Evolutionary conservation across 208 protist genomes (phyloP), one percentile per base, ranked within the genome.

Genomic region (Trypanosoma boissoni): DNA sequence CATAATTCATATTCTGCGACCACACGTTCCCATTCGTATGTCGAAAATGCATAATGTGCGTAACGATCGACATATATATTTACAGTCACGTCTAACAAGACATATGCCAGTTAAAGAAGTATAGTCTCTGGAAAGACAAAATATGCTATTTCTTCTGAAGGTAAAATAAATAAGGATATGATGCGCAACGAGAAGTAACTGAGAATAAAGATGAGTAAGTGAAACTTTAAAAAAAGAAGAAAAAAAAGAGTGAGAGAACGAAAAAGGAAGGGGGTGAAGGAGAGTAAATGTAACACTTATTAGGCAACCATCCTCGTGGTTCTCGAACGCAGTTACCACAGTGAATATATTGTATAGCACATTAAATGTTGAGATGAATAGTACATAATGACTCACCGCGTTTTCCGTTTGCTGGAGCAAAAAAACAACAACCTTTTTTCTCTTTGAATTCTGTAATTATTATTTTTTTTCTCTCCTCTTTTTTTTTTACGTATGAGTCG

Each of bases 1-100:
- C 37, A 56, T 36, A 28, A 20, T 5, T 52, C 57, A 49, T 31
- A 28, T 41, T 43, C 16, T 58, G 39, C 52, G 12, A 49, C 45
- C 31, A 37, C 51, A 28, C 27, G 50, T 2, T 45, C 49, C 6
- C 39, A 51, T 23, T 51, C 50, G 26, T 65, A 49, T 28, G 59
- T 58, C 6, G 59, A 39, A 6, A 65, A 41, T 21, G 57, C 59
- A 20, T 65, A 65, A 43, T 6, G 46, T 26, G 24, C n/a, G 8
- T 52, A 34, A 32, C 28, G 5, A 7, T 52, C 16, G 26, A 32
- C 16, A 2, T 52, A 34, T 52, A 18, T 18, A 20, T 52, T 52
- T 32, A 34, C 23, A 34, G 10, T 29, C 14, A 34, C 28, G 10
- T 34, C 46, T 52, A 34, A 10, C 14, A 26, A n/a, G 21, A 42